phyloP scores from a whole-genome alignment of 129 eudicot species.

The Solidago caesia region DNA sequence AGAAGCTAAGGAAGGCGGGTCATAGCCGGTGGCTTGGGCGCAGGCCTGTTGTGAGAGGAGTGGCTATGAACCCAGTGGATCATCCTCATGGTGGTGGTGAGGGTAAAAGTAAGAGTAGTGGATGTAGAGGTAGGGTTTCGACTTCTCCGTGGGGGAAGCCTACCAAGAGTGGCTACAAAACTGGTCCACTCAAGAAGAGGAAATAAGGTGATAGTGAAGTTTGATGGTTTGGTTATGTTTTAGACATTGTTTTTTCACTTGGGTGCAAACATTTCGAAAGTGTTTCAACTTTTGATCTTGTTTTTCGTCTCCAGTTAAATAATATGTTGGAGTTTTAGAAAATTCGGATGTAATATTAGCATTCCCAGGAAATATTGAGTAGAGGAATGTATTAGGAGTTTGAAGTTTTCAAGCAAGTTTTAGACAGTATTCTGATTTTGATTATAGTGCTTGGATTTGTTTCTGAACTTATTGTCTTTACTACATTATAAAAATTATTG shows the following conservation, averaged over 20 bases:
- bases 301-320: slow-evolving; percentile 10
- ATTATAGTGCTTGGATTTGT: no score
- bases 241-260: slow-evolving; percentile 14
- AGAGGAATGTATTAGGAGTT: not conserved
- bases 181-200: slow-evolving; percentile 63
- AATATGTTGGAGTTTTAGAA: slow-evolving; percentile 12
- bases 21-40: slow-evolving; percentile 71
- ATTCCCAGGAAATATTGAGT: not conserved
- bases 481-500: no score
- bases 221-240: slow-evolving; percentile 12
- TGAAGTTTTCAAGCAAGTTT: not conserved
- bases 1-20: slow-evolving; percentile 77
- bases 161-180: slow-evolving; percentile 75
- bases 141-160: slow-evolving; percentile 83
- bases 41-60: slow-evolving; percentile 79
- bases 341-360: not conserved
- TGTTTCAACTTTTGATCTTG: slow-evolving; percentile 18
- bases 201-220: slow-evolving; percentile 30
- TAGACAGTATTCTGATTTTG: no score
- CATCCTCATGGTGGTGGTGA: slow-evolving; percentile 99
- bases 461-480: no score
- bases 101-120: slow-evolving; percentile 88
- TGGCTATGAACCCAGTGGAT: slow-evolving; percentile 87
- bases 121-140: slow-evolving; percentile 57
- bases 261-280: slow-evolving; percentile 17